Evolutionary conservation across 225 moss, liverwort and hornwort species (phyloP).

Genomic region (Sphagnum tenellum): DNA sequence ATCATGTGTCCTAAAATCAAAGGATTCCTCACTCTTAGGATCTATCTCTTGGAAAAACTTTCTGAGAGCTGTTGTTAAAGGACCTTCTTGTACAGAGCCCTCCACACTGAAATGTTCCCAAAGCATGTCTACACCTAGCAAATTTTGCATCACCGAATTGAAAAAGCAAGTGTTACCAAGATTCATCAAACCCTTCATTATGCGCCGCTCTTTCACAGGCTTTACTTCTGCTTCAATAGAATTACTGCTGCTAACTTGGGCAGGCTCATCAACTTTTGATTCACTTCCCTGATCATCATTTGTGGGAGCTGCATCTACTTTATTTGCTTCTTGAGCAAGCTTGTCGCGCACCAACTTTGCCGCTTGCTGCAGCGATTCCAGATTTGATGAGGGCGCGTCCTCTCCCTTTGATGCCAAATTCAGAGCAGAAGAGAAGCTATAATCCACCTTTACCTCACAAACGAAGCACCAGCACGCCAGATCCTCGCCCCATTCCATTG

Average conservation of each 20-base stretch:
- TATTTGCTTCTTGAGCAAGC: neutral
- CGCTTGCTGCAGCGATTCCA: slow-evolving; percentile 17
- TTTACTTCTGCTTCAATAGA: slow-evolving; percentile 1
- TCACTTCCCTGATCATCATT: slow-evolving; percentile 2
- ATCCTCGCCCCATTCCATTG: slow-evolving; percentile 43
- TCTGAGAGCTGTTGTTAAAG: slow-evolving; percentile 38
- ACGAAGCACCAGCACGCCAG: slow-evolving; percentile 50
- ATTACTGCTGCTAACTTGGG: slow-evolving; percentile 1
- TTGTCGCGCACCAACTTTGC: slow-evolving; percentile 34
- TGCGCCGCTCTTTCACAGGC: slow-evolving; percentile 22
- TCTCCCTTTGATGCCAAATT: slow-evolving; percentile 3
- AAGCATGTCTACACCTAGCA: slow-evolving; percentile 68
- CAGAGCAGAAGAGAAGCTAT: neutral
- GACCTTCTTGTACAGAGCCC: slow-evolving; percentile 39
- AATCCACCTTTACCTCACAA: slow-evolving; percentile 28
- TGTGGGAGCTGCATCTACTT: slow-evolving; percentile 2
- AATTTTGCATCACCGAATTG: slow-evolving; percentile 93
- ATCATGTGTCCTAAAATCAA: neutral
- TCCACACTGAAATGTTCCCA: slow-evolving; percentile 53
- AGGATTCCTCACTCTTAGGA: slow-evolving; percentile 11
- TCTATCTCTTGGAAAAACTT: slow-evolving; percentile 58
- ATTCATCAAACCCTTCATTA: slow-evolving; percentile 73
- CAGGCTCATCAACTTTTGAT: slow-evolving; percentile 6
- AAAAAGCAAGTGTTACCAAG: slow-evolving; percentile 89
- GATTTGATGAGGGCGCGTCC: slow-evolving; percentile 7